Conservation (phyloP, 1,284 basidiomycete species). For the Coniophora puteana region DNA sequence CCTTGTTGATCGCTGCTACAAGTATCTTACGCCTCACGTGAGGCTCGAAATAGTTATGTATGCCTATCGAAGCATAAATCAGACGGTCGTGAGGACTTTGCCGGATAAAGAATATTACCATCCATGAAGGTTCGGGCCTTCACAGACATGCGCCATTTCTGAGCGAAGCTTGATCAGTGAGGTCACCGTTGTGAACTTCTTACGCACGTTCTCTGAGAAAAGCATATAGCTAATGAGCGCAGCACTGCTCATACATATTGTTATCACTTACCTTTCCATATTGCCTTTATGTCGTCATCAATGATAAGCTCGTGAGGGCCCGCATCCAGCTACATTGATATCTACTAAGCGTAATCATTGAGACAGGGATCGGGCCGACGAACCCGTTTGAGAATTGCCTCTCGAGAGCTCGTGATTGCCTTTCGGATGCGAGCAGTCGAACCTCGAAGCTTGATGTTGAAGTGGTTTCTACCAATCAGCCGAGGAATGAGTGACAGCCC, state of each 20-base stretch:
- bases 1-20: too few relatives aligned
- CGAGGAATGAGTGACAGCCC: conserved; percentile 10
- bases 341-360: background rate
- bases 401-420: conserved; percentile 19
- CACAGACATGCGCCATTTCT: conserved; percentile 26
- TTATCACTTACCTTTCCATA: conserved; percentile 27
- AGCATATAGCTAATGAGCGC: too few relatives aligned
- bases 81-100: background rate
- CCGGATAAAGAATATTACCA: conserved; percentile 13
- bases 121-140: conserved; percentile 26
- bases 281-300: conserved; percentile 24
- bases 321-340: conserved; percentile 19
- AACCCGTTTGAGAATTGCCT: conserved; percentile 21
- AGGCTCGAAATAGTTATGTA: too few relatives aligned
- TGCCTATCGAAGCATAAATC: too few relatives aligned
- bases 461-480: conserved; percentile 16
- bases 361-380: too few relatives aligned
- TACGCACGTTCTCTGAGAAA: too few relatives aligned
- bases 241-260: background rate
- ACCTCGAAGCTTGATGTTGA: conserved; percentile 18
- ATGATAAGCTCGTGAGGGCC: conserved; percentile 30
- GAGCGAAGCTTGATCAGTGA: too few relatives aligned
- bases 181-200: too few relatives aligned
- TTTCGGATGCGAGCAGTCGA: conserved; percentile 18
- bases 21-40: too few relatives aligned